Evolutionary conservation across 1,284 basidiomycete genomes (phyloP), one percentile per base, ranked within the genome.

Genomic region (Sphagnurus paluster): DNA sequence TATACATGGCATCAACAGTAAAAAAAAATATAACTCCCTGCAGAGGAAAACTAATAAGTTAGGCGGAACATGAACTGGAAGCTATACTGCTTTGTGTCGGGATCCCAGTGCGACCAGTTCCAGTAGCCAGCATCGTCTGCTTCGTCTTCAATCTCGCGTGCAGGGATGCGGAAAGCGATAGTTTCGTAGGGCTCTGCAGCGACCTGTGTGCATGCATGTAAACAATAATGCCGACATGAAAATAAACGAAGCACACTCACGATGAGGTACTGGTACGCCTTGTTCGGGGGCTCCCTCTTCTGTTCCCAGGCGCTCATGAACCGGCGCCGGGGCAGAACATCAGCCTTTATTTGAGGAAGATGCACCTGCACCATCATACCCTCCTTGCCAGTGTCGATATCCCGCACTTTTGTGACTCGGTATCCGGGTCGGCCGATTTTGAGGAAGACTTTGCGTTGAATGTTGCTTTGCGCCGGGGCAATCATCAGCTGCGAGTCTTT

Each of bases 221-320:
- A 2, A 40, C 9, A 5, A 17, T 44, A 36, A 37, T 37, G 36
- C 23, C 47, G 10, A 33, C 19, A 34, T 20, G 24, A 11, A 17
- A 23, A 41, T 53, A 13, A 36, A 37, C 6, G 24, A 19, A 35
- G 13, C 44, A 11, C 11, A 82, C 92, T 61, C 59, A 95, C 94
- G 50, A 99, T 92, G 56, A 98, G 80, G 68, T 99, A 99, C 66
- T 99, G 97, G 65, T 95, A 93, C 11, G 93, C 90, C 64, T 95
- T 87, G 73, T 98, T 97, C 1, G 94, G 93, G 16, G 88, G 83
- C 67, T 99, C 97, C 56, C 90, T 77, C 64, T 93, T 92, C 73
- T 99, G 97, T 71, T 99, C 97, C 82, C 95, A 99, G 49, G 92
- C 90, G 60, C 90, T 93, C 97, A 99, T 99, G 71, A 98, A 97